Percentiles rank a stretch among this genome's conserved stretches.
Evolutionary conservation across 1,284 basidiomycete genomes (phyloP).

Genomic region (Boletellus deceptivus): DNA sequence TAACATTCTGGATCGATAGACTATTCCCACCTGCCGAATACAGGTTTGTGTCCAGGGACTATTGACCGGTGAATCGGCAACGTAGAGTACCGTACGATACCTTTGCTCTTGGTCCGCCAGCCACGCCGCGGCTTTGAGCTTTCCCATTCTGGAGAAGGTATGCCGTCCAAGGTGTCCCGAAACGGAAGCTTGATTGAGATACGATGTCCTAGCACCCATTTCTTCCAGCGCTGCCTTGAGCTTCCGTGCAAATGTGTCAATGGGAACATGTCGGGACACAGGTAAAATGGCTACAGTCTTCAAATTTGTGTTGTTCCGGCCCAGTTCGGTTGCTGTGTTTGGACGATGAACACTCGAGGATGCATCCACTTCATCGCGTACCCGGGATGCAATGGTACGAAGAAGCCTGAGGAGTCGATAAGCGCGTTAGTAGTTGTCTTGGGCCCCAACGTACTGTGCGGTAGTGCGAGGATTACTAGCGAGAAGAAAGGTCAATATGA

Average conservation of each 20-base stretch:
- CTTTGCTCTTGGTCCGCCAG: slow-evolving; percentile 93
- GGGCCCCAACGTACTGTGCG: slow-evolving; percentile 64
- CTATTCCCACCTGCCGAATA: slow-evolving; percentile 73
- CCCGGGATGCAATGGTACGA: slow-evolving; percentile 90
- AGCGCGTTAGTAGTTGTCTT: neutral
- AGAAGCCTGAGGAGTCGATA: slow-evolving; percentile 54
- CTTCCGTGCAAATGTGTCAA: slow-evolving; percentile 85
- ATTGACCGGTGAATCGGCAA: slow-evolving; percentile 89
- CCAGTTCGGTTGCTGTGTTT: slow-evolving; percentile 52
- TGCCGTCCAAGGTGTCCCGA: slow-evolving; percentile 88
- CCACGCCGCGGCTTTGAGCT: slow-evolving; percentile 92
- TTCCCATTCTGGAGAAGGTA: slow-evolving; percentile 92
- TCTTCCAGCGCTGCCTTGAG: slow-evolving; percentile 85
- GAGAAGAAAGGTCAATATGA: slow-evolving; percentile 6
- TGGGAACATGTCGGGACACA: slow-evolving; percentile 77
- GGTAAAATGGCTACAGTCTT: slow-evolving; percentile 91
- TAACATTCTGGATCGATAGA: slow-evolving; percentile 1
- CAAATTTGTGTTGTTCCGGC: slow-evolving; percentile 85
- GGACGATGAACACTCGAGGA: slow-evolving; percentile 47
- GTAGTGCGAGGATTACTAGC: slow-evolving; percentile 91
- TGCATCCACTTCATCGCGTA: slow-evolving; percentile 78
- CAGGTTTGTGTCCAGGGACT: slow-evolving; percentile 98
- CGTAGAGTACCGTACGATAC: slow-evolving; percentile 88
- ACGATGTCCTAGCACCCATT: slow-evolving; percentile 85
- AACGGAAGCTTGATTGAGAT: slow-evolving; percentile 89